phyloP scores from a whole-genome alignment of 306 rosid species.

The Begonia peltatifolia region DNA sequence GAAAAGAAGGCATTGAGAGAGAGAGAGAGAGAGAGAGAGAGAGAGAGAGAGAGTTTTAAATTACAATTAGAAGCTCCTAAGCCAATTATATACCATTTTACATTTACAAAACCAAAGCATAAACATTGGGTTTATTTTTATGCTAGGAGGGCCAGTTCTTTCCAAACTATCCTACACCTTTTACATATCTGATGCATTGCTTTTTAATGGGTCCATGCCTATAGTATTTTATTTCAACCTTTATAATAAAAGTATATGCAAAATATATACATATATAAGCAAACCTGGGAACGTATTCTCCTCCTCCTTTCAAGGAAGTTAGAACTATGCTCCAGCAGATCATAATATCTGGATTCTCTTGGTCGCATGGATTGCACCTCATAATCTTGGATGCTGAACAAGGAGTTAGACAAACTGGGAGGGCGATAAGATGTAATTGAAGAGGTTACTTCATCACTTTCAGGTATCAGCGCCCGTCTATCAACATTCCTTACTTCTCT shows the following conservation, averaged over 20 bases:
- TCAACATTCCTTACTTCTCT: slow-evolving; percentile 34
- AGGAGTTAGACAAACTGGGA: slow-evolving; percentile 43
- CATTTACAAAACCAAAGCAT: slow-evolving; percentile 16
- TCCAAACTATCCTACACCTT: no score
- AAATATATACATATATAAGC: no score
- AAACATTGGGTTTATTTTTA: no score
- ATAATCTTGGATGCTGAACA: slow-evolving; percentile 50
- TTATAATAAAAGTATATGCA: slow-evolving; percentile 5
- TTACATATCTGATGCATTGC: no score
- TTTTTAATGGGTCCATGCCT: background rate
- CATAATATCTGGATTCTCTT: slow-evolving; percentile 79
- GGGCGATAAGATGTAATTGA: slow-evolving; percentile 32
- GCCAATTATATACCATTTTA: background rate
- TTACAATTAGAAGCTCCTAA: no score
- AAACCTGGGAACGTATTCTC: slow-evolving; percentile 94
- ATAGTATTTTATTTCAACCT: background rate
- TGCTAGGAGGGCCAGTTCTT: no score
- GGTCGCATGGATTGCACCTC: slow-evolving; percentile 58
- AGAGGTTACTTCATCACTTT: slow-evolving; percentile 23
- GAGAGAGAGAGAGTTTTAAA: no score
- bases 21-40: no score
- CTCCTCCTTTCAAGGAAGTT: slow-evolving; percentile 95
- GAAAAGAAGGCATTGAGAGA: slow-evolving; percentile 35
- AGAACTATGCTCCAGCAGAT: slow-evolving; percentile 78
- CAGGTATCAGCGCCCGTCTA: slow-evolving; percentile 22